Evolutionary conservation across 208 protist species (phyloP), one percentile per base, ranked within the genome.

Genomic region (Phytomonas sp.): DNA sequence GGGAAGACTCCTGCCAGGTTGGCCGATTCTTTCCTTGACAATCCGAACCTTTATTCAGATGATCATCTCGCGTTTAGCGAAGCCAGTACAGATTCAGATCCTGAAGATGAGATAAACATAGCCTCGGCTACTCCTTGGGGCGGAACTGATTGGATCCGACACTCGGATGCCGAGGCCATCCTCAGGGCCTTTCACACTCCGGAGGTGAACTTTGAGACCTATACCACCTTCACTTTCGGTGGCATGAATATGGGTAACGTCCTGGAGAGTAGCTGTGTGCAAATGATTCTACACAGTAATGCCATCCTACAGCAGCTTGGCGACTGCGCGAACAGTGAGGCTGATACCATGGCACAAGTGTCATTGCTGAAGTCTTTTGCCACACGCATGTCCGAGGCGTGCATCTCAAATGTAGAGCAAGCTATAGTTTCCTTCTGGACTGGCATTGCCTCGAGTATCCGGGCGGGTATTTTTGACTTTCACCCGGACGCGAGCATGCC

Each of bases 391-490:
- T 76, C 82, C 31, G 76, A 75, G 59, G 77, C 75, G 60, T 91
- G 79, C 66, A 74, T 91, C 30, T 73, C 75, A 36, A 80, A 83
- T 37, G 76, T 96, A 32, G 88, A 94, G 75, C 72, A 92, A 68
- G 80, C 86, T 23, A 51, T 92, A 15, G 82, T 82, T 13, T 88
- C 87, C 28, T 96, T 94, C 75, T 96, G 91, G 88, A 82, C 87
- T 40, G 88, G 91, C 36, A 89, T 94, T 69, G 87, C 85, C 34
- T 74, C 71, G 15, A 76, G 83, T 8, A 82, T 93, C 31, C 87
- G 91, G 72, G 73, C 71, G 26, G 87, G 87, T 20, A 64, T 81
- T 17, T 93, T 89, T 66, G 87, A 93, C 79, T 91, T 88, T 60
- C 36, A 32, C 28, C 78, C 85, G 20, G 74, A 84, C 36, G 31